Base-by-base conservation (phyloP, 2,329 filamentous ascomycete genomes). In the Thielaviopsis musarum region DNA sequence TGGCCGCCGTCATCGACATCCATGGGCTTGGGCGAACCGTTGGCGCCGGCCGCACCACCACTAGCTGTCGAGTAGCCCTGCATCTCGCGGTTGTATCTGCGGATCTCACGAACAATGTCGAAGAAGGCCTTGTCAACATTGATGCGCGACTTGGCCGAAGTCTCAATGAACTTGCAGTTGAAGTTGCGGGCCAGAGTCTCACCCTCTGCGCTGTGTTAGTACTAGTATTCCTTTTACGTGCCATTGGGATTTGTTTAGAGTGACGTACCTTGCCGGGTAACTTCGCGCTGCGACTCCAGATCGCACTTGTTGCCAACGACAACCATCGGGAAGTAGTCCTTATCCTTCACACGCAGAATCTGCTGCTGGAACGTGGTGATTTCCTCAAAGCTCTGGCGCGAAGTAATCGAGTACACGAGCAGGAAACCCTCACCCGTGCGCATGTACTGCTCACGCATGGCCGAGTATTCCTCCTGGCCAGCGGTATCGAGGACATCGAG, bases 361-460 rank as follows among this genome's bases (percentile, higher is more conserved):
- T 98, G 93, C 78, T 97, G 91, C 74, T 97, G 91, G 75, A 97
- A 97, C 55, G 90, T 95, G 74, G 90, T 87, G 73, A 98, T 97
- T 77, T 98, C 93, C 71, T 98, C 91, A 69, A 96, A 97, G 68
- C 88, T 95, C 74, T 96, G 91, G 69, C 91, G 83, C 69, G 91
- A 96, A 60, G 88, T 96, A 77, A 98, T 98, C 66, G 91, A 95
- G 79, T 97, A 97, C 69, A 97, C 90, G 58, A 98, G 84, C 69
- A 98, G 77, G 75, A 98, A 98, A 58, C 93, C 93, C 75, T 98
- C 93, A 70, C 93, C 93, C 24, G 91, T 97, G 69, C 93, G 85
- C 91, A 98, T 98, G 80, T 97, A 98, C 76, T 97, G 93, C 77
- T 98, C 93, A 70, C 93, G 82, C 93, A 98, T 97, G 58, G 93